Evolutionary conservation across 768 basidiomycete genomes (phyloP).

Genomic region (Amanita inopinata): DNA sequence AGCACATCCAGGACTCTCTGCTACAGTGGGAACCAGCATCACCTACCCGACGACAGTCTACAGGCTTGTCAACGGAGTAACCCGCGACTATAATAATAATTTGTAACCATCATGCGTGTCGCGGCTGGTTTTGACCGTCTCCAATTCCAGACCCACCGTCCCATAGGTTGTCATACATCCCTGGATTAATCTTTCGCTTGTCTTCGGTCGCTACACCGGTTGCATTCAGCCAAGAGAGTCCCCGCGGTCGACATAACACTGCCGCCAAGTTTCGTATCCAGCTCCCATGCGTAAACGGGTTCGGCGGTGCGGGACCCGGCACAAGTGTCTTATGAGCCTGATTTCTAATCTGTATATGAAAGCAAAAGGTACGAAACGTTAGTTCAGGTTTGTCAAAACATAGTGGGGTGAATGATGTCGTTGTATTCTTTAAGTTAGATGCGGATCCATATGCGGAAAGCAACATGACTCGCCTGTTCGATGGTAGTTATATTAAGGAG

Average conservation of each 20-base stretch:
- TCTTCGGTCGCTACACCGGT: conserved; percentile 57
- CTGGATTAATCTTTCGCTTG: conserved; percentile 68
- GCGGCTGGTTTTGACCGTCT: background rate
- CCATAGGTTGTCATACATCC: conserved; percentile 18
- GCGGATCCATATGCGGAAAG: conserved; percentile 9
- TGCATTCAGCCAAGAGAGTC: conserved; percentile 73
- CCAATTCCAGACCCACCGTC: conserved; percentile 11
- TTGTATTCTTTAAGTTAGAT: too few species aligned
- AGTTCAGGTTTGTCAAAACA: conserved; percentile 1
- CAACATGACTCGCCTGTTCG: conserved; percentile 61
- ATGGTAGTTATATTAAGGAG: conserved; percentile 91
- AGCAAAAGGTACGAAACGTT: background rate
- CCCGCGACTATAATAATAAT: background rate
- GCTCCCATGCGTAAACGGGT: conserved; percentile 79
- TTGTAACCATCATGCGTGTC: conserved; percentile 1
- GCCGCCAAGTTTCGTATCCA: conserved; percentile 68
- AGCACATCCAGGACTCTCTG: too few species aligned
- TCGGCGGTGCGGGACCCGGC: conserved; percentile 58
- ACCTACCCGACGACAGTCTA: too few species aligned
- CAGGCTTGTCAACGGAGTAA: too few species aligned
- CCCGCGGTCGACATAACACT: conserved; percentile 71
- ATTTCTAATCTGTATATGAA: conserved; percentile 60
- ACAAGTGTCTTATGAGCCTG: conserved; percentile 68
- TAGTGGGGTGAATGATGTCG: too few species aligned
- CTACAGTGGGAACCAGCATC: too few species aligned